Evolutionary conservation across 345 rosid genomes (phyloP).

Genomic region (Capsella bursapastoris): DNA sequence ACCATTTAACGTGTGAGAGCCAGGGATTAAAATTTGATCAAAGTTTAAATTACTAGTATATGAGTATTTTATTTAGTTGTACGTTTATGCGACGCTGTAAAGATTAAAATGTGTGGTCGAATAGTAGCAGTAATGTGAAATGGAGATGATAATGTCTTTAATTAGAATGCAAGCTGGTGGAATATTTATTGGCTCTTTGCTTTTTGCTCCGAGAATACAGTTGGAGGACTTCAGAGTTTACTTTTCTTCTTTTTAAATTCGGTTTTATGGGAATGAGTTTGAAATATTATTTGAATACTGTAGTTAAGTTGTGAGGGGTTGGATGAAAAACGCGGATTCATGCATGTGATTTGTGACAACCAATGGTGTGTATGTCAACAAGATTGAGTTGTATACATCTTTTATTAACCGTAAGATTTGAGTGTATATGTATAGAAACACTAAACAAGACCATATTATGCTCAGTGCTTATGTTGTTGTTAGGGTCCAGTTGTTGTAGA

Average conservation of each 20-base stretch:
- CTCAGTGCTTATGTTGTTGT: not conserved
- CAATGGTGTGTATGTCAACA: not conserved
- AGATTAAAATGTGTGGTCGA: conserved; percentile 28
- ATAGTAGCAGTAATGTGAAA: conserved; percentile 17
- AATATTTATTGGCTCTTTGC: conserved; percentile 34
- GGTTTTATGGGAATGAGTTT: conserved; percentile 6
- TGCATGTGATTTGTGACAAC: conserved; percentile 39
- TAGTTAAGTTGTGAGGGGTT: not conserved
- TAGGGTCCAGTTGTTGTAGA: not conserved
- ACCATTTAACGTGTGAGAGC: conserved; percentile 30
- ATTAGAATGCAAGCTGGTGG: conserved; percentile 37
- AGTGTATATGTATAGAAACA: not conserved
- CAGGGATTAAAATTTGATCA: conserved; percentile 3
- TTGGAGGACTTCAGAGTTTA: conserved; percentile 39
- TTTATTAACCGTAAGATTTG: not conserved
- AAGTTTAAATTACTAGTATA: no score
- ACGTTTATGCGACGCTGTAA: conserved; percentile 38
- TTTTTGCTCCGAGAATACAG: conserved; percentile 38
- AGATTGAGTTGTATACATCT: not conserved
- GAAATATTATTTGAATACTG: not conserved
- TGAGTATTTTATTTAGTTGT: not conserved
- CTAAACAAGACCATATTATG: not conserved
- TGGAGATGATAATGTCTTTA: conserved; percentile 36
- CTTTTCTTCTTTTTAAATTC: not conserved
- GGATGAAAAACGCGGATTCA: conserved; percentile 36